Base-by-base conservation (phyloP, 768 basidiomycete genomes). In the Leccinum uliginosum region DNA sequence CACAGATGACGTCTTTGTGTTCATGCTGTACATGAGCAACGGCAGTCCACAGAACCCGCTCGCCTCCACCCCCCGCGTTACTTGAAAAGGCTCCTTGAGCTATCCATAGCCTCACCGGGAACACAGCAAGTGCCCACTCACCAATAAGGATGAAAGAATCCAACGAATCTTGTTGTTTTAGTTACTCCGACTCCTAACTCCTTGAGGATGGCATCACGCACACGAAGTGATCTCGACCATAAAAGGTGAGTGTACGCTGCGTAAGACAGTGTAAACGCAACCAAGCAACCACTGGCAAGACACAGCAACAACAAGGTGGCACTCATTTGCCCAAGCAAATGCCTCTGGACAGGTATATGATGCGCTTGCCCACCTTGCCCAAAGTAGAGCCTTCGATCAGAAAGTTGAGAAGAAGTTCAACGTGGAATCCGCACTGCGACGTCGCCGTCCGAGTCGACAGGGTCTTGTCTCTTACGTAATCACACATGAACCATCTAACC, bases 141-240 rank as follows among this genome's bases (percentile, higher is more conserved):
- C 94, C 94, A 98, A 69, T 95, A 98, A 0, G 95, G 95, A 75
- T 98, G 95, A 69, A 97, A 96, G 74, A 95, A 89, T 0, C 89
- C 94, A 3, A 94, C 76, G 19, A 94, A 72, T 47, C 57, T 50
- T 29, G 15, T 59, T 8, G 50, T 12, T 30, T 57, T 15, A 0
- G 53, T 34, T 15, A 23, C 40, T 24, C 47, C 14, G 19, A 55
- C 11, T 9, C 60, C 61, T 5, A 71, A n/a, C 12, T 63, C 57
- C 30, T 51, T 54, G 26, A 73, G 59, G 40, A 72, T 57, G 10
- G 48, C 51, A 29, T 56, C 57, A 48, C 70, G 69, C 21, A 54
- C 47, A 40, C 44, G 61, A 23, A 48, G 23, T 15, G 69, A 71
- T 14, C 55, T 63, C n/a, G 59, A 65, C 62, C 61, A 53, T 49